A percentile compares a stretch with the other conserved stretches of the same genome.
phyloP scores from a whole-genome alignment of 805 yeast species.

The Sugiyamaella lignohabitans region DNA sequence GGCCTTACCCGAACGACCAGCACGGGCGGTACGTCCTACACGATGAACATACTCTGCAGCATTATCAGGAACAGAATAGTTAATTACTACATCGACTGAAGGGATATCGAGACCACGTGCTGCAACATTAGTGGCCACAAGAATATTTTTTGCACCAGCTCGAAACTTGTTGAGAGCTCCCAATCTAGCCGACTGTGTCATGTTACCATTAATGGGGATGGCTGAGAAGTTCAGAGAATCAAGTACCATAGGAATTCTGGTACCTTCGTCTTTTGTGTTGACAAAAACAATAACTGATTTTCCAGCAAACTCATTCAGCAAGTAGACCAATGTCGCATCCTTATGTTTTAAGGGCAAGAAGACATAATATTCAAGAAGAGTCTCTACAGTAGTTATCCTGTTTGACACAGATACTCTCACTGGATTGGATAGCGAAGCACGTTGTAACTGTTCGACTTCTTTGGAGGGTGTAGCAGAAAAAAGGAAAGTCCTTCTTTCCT shows the following conservation, averaged over 20 bases:
- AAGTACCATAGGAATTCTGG: conserved; percentile 76
- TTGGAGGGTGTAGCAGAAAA: conserved; percentile 98
- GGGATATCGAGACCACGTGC: conserved; percentile 98
- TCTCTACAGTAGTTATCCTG: conserved; percentile 88
- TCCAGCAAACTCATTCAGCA: conserved; percentile 77
- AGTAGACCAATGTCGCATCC: conserved; percentile 76
- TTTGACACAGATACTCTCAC: conserved; percentile 85
- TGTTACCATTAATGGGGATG: conserved; percentile 91
- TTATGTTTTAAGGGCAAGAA: conserved; percentile 89
- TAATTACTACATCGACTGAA: conserved; percentile 78
- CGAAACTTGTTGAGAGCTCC: conserved; percentile 87
- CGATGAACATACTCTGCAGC: conserved; percentile 95
- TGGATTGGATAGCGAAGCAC: conserved; percentile 85
- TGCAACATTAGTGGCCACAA: conserved; percentile 95
- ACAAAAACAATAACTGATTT: conserved; percentile 86
- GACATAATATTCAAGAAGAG: conserved; percentile 82
- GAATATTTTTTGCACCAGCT: conserved; percentile 86
- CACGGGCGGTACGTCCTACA: conserved; percentile 98
- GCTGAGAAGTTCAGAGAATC: conserved; percentile 81
- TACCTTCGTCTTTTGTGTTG: conserved; percentile 92
- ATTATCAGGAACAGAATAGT: conserved; percentile 91
- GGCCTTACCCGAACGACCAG: conserved; percentile 84
- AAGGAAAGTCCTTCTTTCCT: conserved; percentile 67
- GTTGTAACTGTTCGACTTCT: conserved; percentile 87
- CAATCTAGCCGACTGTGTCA: conserved; percentile 88